Conservation (phyloP, 257 asterid genomes). For the Nicotiana benthamiana region DNA sequence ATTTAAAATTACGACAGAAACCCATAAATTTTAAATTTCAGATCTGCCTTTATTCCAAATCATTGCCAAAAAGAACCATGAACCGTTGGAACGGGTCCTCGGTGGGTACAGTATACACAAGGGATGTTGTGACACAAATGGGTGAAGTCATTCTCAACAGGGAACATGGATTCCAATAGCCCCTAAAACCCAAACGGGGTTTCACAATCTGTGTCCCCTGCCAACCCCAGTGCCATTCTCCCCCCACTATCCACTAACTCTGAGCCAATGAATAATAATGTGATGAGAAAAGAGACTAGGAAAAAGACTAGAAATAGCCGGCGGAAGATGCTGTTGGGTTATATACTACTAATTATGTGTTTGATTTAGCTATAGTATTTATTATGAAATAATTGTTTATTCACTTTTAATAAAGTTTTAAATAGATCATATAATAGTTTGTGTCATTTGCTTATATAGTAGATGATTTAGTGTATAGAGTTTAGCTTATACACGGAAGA, state of each 20-base stretch:
- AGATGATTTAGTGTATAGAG: too few species aligned
- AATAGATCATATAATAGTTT: too few species aligned
- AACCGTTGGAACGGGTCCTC: conserved; percentile 11
- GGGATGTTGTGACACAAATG: conserved; percentile 1
- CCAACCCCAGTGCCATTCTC: neutral
- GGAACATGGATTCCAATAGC: neutral
- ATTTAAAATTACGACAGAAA: too few species aligned
- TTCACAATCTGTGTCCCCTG: conserved; percentile 13
- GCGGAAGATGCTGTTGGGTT: too few species aligned
- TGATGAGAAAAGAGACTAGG: neutral
- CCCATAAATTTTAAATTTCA: too few species aligned
- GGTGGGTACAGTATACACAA: conserved; percentile 3
- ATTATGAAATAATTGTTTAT: too few species aligned
- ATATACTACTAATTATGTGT: too few species aligned
- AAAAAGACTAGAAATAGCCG: neutral
- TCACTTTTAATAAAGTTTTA: too few species aligned
- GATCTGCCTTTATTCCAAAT: too few species aligned
- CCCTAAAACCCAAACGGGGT: conserved; percentile 1
- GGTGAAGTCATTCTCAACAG: conserved; percentile 17
- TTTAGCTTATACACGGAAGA: too few species aligned
- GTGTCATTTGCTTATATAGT: too few species aligned
- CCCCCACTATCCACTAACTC: neutral
- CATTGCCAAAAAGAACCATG: neutral
- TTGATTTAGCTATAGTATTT: too few species aligned
- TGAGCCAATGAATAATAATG: neutral